A percentile compares a stretch with the other conserved stretches of the same genome.
These are phyloP conservation scores for Aspergillus flavus DNA, from an alignment of 2,329 filamentous ascomycete species.

Conservation along the genomic window DNA sequence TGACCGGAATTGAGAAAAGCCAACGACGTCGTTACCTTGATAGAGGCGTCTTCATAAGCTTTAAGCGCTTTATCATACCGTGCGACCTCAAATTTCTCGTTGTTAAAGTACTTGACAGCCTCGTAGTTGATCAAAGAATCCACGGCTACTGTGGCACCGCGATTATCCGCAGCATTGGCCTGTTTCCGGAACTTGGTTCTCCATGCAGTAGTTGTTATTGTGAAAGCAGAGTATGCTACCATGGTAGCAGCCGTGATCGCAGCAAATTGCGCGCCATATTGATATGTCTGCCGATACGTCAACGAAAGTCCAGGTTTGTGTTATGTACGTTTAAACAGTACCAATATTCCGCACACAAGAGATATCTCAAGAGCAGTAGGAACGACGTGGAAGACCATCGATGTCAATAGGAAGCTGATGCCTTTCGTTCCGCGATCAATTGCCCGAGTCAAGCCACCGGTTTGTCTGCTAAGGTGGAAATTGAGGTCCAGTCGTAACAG, in stretches of 20 bases:
- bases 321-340: constrained; percentile 32
- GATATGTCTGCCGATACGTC: constrained; percentile 66
- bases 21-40: constrained; percentile 93
- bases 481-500: constrained; percentile 84
- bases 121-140: constrained; percentile 99
- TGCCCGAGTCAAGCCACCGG: constrained; percentile 87
- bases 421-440: constrained; percentile 98
- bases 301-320: constrained; percentile 11
- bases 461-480: constrained; percentile 94
- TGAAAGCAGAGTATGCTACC: constrained; percentile 94
- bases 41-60: constrained; percentile 88
- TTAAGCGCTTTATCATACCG: constrained; percentile 86
- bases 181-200: constrained; percentile 93
- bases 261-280: constrained; percentile 90
- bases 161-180: constrained; percentile 95
- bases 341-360: constrained; percentile 91
- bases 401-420: constrained; percentile 94
- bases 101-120: constrained; percentile 99
- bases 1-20: constrained; percentile 93
- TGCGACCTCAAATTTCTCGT: constrained; percentile 89
- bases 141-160: constrained; percentile 89
- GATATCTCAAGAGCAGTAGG: constrained; percentile 92
- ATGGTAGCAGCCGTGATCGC: constrained; percentile 88
- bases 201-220: constrained; percentile 95
- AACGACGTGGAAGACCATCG: constrained; percentile 97